Evolutionary conservation across 148 eudicot species (phyloP).

Genomic region (Amaranthus palmeri): DNA sequence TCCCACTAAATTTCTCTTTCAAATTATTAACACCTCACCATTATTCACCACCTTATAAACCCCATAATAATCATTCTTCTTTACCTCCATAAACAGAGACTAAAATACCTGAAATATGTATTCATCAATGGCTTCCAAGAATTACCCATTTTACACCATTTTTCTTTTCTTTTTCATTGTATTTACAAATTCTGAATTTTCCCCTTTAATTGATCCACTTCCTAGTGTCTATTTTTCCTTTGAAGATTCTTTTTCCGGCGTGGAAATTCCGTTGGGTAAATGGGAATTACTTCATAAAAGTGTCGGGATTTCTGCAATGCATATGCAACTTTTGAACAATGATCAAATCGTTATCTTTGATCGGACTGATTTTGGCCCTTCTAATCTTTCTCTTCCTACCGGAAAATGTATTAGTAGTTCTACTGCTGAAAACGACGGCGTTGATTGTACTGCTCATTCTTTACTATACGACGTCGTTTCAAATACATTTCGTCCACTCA

Average conservation of each 20-base stretch:
- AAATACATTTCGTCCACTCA: constrained; percentile 59
- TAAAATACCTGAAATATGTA: no score
- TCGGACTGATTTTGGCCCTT: constrained; percentile 75
- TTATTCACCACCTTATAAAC: no score
- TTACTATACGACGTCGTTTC: constrained; percentile 52
- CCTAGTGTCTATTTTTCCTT: constrained; percentile 9
- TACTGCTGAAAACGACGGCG: constrained; percentile 26
- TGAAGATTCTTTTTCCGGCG: neutral
- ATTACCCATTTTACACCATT: no score
- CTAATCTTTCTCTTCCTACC: constrained; percentile 53
- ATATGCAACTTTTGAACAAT: constrained; percentile 76
- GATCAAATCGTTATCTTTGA: constrained; percentile 69
- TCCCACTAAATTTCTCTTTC: no score
- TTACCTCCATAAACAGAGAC: no score
- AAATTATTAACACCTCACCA: no score
- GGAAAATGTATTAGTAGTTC: constrained; percentile 11
- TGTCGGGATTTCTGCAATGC: constrained; percentile 89
- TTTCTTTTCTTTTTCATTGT: no score
- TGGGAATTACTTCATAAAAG: constrained; percentile 46
- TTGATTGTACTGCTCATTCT: constrained; percentile 80
- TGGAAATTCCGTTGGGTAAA: constrained; percentile 17
- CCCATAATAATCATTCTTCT: no score
- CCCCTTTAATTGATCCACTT: neutral
- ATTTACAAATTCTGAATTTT: no score
- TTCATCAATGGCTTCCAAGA: no score